Base-by-base conservation (phyloP, 371 early-diverging fungal species). In the Blakeslea trispora region DNA sequence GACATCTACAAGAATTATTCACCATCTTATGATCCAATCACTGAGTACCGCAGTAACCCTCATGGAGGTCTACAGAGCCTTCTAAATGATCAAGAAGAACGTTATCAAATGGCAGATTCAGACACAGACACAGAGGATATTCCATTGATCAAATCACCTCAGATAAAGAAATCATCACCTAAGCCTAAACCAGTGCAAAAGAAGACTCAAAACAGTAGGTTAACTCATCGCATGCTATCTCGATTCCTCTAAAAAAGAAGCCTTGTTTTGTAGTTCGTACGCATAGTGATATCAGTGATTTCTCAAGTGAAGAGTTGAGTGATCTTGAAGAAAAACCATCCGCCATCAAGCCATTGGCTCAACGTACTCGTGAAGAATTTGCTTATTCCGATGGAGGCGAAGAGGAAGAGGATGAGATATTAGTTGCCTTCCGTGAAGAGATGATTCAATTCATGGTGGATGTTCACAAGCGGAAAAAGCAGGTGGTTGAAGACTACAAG, bases 381-480 rank as follows among this genome's bases (percentile, higher is more conserved):
- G 35, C 34, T 22, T 48, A 60, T 21, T 62, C 61, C 1, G 66
- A 63, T 45, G 71, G 58, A 19, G 60, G 50, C 13, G 58, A 57
- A 17, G 70, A 69, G 11, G 73, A 77, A 15, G 72, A 74, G 15
- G 72, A 74, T 10, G 75, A 71, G 24, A 59, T 74, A 11, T 50
- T 72, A 1, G 51, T 64, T 18, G 59, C 67, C 1, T 61, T 72
- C 39, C 46, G 61, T 14, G 68, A 71, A 18, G 70, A 70, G 37
- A 72, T 79, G 66, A 57, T 79, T 10, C 65, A 75, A 45, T 79
- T 75, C 28, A 79, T 79, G 79, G 60, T 79, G 2, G 59, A 71
- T 18, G 63, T 75, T 9, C 69, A 79, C 34, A 41, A 64, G 32
- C 42, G 79, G 50, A 61, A 54, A 42, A 66, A 71, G 41, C 55